Evolutionary conservation across 208 protist genomes (phyloP).

Genomic region (Porcisia hertigi): DNA sequence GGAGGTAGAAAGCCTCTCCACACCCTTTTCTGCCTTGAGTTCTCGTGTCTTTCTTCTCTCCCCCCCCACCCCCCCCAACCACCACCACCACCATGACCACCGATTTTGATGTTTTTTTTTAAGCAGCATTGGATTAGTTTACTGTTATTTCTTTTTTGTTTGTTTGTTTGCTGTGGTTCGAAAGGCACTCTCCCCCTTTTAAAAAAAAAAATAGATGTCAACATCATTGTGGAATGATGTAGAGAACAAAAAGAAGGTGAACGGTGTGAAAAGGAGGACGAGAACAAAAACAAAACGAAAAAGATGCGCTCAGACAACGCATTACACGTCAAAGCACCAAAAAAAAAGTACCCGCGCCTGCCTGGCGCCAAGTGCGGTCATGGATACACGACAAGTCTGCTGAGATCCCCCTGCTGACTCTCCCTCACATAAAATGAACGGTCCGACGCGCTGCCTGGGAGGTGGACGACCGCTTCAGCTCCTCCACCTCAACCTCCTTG

Average conservation of each 20-base stretch:
- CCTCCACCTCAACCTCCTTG: conserved; percentile 68
- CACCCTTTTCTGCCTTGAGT: too few species aligned
- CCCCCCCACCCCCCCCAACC: too few species aligned
- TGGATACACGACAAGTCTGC: background rate
- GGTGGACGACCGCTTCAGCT: conserved; percentile 44
- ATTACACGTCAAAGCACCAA: background rate
- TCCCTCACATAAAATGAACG: conserved; percentile 57
- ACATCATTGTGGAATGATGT: too few species aligned
- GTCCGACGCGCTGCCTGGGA: conserved; percentile 53
- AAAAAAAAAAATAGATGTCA: too few species aligned
- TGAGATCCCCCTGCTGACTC: too few species aligned
- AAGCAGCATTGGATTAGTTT: background rate
- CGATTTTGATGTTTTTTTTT: too few species aligned
- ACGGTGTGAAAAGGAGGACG: background rate
- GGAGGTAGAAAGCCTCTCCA: too few species aligned
- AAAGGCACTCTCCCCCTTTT: too few species aligned
- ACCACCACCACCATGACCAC: too few species aligned
- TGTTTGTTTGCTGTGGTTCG: background rate
- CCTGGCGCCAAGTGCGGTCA: background rate
- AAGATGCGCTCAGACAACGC: background rate
- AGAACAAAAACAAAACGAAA: conserved; percentile 1
- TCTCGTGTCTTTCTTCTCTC: too few species aligned
- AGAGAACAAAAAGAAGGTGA: background rate
- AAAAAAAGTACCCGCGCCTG: background rate
- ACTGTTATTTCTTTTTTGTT: background rate